These are phyloP conservation scores for Neonectria hederae DNA, from an alignment of 2,329 filamentous ascomycete genomes.

Conservation along the genomic window DNA sequence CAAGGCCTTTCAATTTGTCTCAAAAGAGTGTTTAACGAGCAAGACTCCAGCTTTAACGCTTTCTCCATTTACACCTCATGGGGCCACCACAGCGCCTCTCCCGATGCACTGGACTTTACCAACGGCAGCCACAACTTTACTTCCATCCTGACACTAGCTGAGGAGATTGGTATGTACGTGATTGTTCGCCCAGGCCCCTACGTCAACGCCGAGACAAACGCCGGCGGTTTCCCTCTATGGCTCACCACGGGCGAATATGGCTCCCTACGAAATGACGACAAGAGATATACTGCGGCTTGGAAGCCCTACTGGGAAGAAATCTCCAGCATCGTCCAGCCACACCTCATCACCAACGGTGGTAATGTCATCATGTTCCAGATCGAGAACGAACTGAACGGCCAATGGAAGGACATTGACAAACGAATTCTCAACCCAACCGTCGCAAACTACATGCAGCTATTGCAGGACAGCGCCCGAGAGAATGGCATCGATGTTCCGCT, in stretches of 20 bases:
- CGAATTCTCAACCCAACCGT: conserved; percentile 59
- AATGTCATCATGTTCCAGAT: conserved; percentile 64
- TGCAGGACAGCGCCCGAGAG: conserved; percentile 62
- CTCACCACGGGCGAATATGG: conserved; percentile 69
- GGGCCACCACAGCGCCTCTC: conserved; percentile 52
- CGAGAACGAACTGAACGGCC: conserved; percentile 63
- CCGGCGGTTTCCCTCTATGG: conserved; percentile 71
- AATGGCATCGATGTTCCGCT: conserved; percentile 68
- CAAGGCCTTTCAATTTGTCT: too few relatives aligned
- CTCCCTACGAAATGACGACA: conserved; percentile 60
- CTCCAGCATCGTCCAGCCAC: conserved; percentile 59
- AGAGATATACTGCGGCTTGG: conserved; percentile 62
- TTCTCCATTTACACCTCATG: conserved; percentile 56
- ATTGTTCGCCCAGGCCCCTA: conserved; percentile 66
- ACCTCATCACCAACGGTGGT: conserved; percentile 66
- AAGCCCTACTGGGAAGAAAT: conserved; percentile 62
- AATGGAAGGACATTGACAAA: conserved; percentile 53
- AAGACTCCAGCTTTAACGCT: conserved; percentile 49
- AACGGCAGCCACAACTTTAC: conserved; percentile 57
- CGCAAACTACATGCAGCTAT: conserved; percentile 65
- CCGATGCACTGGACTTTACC: conserved; percentile 44
- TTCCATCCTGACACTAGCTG: conserved; percentile 56
- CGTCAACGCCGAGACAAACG: conserved; percentile 70
- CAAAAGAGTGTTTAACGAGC: not conserved
- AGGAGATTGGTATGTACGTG: conserved; percentile 57